phyloP scores from a whole-genome alignment of 1,284 basidiomycete species.

The Ceratorhiza oryzae-sativae region DNA sequence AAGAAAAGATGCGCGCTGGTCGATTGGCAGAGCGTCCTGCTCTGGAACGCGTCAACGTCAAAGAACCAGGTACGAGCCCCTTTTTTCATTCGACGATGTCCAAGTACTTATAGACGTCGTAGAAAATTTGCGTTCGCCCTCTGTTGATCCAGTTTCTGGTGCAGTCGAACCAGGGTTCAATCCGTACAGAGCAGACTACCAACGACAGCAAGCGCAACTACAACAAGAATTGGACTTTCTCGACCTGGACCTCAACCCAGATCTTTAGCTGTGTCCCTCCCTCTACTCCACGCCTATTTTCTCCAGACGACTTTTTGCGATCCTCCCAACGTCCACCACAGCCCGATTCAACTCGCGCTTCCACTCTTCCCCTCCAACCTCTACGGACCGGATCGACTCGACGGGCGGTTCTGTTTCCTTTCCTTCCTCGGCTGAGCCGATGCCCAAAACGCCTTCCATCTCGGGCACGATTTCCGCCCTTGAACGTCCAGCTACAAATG shows the following conservation, averaged over 20 bases:
- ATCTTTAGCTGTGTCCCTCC: constrained; percentile 55
- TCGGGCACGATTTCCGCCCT: constrained; percentile 55
- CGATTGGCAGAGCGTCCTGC: constrained; percentile 78
- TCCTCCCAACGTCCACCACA: constrained; percentile 52
- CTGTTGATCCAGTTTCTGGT: constrained; percentile 56
- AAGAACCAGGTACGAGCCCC: background rate
- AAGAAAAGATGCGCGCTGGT: constrained; percentile 83
- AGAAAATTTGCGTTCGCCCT: constrained; percentile 34
- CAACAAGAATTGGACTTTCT: constrained; percentile 68
- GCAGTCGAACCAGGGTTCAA: constrained; percentile 61
- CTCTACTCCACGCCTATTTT: constrained; percentile 47
- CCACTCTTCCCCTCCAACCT: constrained; percentile 49
- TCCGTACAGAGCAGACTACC: constrained; percentile 71
- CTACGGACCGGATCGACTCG: constrained; percentile 34
- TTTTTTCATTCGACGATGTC: background rate
- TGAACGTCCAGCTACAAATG: constrained; percentile 57
- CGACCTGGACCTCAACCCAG: constrained; percentile 79
- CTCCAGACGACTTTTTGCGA: constrained; percentile 50
- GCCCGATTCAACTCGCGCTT: constrained; percentile 51
- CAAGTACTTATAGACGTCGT: background rate
- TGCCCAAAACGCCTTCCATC: constrained; percentile 50
- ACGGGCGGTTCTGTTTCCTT: constrained; percentile 44
- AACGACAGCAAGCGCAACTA: constrained; percentile 62
- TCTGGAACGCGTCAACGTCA: constrained; percentile 67
- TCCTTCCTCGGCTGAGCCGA: constrained; percentile 46